A percentile compares a stretch with the other conserved stretches of the same genome.
Conservation (phyloP, 1,139 yeast genomes). For the Saccharomyces hybrid region DNA sequence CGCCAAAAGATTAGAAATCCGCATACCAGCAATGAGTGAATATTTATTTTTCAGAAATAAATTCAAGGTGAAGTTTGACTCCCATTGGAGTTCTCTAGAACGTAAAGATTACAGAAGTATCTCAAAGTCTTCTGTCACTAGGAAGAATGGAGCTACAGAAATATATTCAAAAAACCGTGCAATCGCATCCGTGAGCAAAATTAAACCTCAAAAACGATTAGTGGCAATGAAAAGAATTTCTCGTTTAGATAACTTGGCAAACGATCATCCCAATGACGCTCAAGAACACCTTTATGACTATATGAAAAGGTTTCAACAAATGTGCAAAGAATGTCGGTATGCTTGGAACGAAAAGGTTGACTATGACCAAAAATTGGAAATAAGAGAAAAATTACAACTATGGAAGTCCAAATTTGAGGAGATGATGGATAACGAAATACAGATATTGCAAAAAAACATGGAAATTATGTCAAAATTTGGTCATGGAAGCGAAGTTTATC, state of each 20-base stretch:
- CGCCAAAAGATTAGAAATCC: conserved; percentile 19
- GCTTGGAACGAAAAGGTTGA: conserved; percentile 20
- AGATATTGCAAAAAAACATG: conserved; percentile 9
- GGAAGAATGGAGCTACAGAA: not conserved
- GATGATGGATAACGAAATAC: conserved; percentile 10
- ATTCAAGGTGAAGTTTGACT: conserved; percentile 16
- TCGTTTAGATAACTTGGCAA: not conserved
- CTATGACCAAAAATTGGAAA: conserved; percentile 13
- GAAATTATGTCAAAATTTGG: conserved; percentile 3
- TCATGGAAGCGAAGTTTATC: not conserved
- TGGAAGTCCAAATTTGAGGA: conserved; percentile 11
- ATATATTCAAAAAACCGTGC: not conserved
- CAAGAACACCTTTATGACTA: conserved; percentile 5
- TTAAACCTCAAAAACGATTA: not conserved
- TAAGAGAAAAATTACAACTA: conserved; percentile 12
- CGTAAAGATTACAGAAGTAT: not conserved
- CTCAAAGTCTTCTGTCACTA: not conserved
- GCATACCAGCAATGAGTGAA: conserved; percentile 21
- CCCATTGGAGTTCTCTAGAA: conserved; percentile 6
- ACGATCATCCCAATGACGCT: not conserved
- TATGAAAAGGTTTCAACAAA: conserved; percentile 15
- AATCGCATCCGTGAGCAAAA: not conserved
- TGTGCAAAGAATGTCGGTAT: conserved; percentile 22
- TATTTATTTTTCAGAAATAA: conserved; percentile 21
- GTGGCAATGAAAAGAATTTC: not conserved